Evolutionary conservation across 202 grass and related monocot species (phyloP).

Genomic region (Panicum hallii): DNA sequence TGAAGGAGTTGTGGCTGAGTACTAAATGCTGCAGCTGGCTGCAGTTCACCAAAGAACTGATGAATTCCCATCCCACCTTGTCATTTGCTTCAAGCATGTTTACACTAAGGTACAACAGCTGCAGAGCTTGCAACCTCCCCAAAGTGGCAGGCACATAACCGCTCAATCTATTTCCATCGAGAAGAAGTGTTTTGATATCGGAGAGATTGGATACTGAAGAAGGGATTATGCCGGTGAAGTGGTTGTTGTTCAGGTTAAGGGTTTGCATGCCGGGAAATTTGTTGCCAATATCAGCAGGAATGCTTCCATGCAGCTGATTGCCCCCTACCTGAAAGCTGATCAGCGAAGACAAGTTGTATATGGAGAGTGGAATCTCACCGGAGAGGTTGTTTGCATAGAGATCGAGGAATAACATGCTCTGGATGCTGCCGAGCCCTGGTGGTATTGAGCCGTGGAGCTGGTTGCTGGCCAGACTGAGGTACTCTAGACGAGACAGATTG

Average conservation of each 20-base stretch:
- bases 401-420: background rate
- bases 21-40: background rate
- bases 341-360: slow-evolving; percentile 35
- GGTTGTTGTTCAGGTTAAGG: slow-evolving; percentile 11
- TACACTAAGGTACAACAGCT: background rate
- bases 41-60: slow-evolving; percentile 26
- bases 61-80: slow-evolving; percentile 15
- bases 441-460: slow-evolving; percentile 43
- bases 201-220: slow-evolving; percentile 48
- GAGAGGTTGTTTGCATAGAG: slow-evolving; percentile 1
- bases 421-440: slow-evolving; percentile 17
- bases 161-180: slow-evolving; percentile 35
- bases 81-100: slow-evolving; percentile 28
- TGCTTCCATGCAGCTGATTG: slow-evolving; percentile 26
- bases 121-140: slow-evolving; percentile 24
- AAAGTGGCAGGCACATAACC: slow-evolving; percentile 34
- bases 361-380: slow-evolving; percentile 44
- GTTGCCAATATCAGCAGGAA: slow-evolving; percentile 21
- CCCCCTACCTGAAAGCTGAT: background rate
- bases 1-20: slow-evolving; percentile 19
- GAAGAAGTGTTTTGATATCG: background rate
- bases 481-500: background rate
- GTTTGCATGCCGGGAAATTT: slow-evolving; percentile 10
- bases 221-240: slow-evolving; percentile 32
- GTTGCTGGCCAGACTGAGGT: background rate